Evolutionary conservation across 2,329 filamentous ascomycete genomes (phyloP), one percentile per base, ranked within the genome.

Genomic region (Colletotrichum liaoningense): DNA sequence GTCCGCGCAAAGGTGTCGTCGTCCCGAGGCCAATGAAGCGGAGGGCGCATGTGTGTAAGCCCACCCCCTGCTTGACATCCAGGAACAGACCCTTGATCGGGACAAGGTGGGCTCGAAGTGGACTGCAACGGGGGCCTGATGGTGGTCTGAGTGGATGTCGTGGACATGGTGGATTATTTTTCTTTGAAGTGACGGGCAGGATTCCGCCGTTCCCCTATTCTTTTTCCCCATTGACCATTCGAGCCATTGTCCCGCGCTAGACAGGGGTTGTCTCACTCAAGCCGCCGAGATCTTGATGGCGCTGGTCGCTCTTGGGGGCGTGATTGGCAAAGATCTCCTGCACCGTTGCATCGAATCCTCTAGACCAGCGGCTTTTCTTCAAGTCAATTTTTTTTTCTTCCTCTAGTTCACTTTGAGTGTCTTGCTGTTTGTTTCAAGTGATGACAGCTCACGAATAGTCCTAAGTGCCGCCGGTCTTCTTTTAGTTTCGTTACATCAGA

Each of bases 231-330:
- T 24, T 30, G 22, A 38, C 42, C 19, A 24, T 52, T 46, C 33
- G 11, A 19, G 49, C 62, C 28, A 28, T 55, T 56, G 28, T 49
- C 26, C 58, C 11, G 59, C 67, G 70, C 70, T 73, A 73, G 69
- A 63, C 67, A 64, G 66, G 69, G 59, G 55, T 46, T 58, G 42
- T 68, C 35, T 49, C 42, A 49, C 16, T 59, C 38, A 65, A 60
- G 67, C 54, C 59, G 66, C 70, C 67, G 42, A 73, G 70, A 73
- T 73, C 55, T 73, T 70, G 70, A 73, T 70, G 70, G 66, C 33
- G 70, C 66, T 62, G 42, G 66, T 60, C 70, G 55, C 59, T 49
- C 38, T 56, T 69, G 16, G 11, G 56, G 67, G 42, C 55, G 46
- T 65, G 70, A 73, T 65, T 73, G 70, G 70, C 55, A 52, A 16